Percentiles rank a stretch among this genome's conserved stretches.
phyloP scores from a whole-genome alignment of 257 asterid genomes.

The Paraleonurus japonicus region DNA sequence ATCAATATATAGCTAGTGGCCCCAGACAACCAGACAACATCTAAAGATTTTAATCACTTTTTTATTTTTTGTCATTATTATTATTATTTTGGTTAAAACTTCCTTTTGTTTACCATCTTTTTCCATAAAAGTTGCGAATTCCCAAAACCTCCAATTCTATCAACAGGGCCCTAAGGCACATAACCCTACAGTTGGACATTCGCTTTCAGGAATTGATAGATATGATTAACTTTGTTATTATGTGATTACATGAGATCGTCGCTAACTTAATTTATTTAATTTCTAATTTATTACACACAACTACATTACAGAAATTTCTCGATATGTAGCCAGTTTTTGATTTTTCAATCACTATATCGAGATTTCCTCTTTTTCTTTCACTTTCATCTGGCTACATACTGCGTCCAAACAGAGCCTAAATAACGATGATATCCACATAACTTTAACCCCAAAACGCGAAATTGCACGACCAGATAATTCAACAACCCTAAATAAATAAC shows the following conservation, averaged over 20 bases:
- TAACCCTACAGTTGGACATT: background rate
- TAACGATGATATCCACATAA: background rate
- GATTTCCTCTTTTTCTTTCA: too few species aligned
- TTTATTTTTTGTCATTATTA: background rate
- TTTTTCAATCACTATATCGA: too few species aligned
- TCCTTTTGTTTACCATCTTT: background rate
- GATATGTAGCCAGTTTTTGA: too few species aligned
- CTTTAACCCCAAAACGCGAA: background rate
- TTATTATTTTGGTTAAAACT: background rate
- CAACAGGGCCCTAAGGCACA: background rate
- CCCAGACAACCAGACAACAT: background rate
- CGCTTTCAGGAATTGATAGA: background rate
- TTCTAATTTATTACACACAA: background rate
- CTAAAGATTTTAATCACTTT: background rate
- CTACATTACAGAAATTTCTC: background rate
- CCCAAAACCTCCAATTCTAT: background rate
- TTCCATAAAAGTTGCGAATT: background rate
- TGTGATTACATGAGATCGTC: background rate
- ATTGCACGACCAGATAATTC: constrained; percentile 13
- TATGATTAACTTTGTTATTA: background rate
- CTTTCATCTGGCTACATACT: background rate
- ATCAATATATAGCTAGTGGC: background rate
- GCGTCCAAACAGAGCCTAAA: background rate
- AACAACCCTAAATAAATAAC: background rate
- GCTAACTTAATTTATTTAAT: background rate